Base-by-base conservation (phyloP, 2,329 filamentous ascomycete genomes). In the Lasiodiplodia hormozganensis region DNA sequence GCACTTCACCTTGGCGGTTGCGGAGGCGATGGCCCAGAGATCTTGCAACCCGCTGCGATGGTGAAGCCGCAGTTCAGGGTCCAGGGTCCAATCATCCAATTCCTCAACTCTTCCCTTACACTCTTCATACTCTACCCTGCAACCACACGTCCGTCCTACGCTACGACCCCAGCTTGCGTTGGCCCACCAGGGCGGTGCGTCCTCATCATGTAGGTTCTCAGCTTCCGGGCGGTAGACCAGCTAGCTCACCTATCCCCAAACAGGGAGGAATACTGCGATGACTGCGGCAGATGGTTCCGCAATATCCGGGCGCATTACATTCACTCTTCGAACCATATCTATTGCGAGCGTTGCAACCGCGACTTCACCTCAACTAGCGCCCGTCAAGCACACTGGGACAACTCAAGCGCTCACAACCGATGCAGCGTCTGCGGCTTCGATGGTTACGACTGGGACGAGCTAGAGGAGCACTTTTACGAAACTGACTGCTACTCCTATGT, bases 281-380 rank as follows among this genome's bases (percentile, higher is more conserved):
- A 16, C 3, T 65, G 62, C 23, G 1, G 11, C 36, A 21, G 62
- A 5, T 56, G n/a, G 49, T 65, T 54, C 62, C 14, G 23, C 21
- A 65, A 65, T 23, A 65, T 65, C 12, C 23, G 14, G 6, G 62
- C 62, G 25, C 62, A 65, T 38, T 56, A 31, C 51, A n/a, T 14
- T 6, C 10, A 65, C 34, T 65, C 62, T 2, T 49, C 49, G 2
- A 23, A 14, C 3, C 62, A 65, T 23, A 34, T 56, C 18, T 65
- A 65, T 36, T 65, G 62, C 62, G 34, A 38, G 14, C 62, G 62
- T 2, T 65, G 62, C 34, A 21, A 65, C 34, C 62, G 62, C 16
- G 1, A 65, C 16, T 65, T 65, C 36, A 25, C 34, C 34, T 65
- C 62, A 4, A 5, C 10, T 16, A 34, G 2, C 14, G 49, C 49